Base-by-base conservation (phyloP, 768 basidiomycete genomes). In the Glaciozyma antarctica region DNA sequence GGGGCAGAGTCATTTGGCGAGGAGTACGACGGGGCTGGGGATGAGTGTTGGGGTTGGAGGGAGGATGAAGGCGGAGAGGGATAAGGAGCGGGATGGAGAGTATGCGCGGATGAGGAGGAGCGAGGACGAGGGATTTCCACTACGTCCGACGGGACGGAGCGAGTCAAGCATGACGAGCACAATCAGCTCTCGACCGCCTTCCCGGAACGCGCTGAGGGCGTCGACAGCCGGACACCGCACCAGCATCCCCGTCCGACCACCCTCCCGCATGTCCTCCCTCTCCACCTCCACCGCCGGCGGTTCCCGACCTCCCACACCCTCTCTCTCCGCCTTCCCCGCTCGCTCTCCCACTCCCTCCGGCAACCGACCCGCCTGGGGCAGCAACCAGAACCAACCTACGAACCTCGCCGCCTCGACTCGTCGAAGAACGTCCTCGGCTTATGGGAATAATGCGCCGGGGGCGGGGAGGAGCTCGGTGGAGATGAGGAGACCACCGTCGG, bases 181-280 rank as follows among this genome's bases (percentile, higher is more conserved):
- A 38, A 62, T 59, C 8, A 34, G 34, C 34, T 34, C 34, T 5
- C 60, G 67, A 21, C 67, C 67, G 2, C 57, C 63, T 19, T 68
- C 67, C 12, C 63, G 67, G 10, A 59, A 60, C 1, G 58, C 49
- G 2, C 34, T 64, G 16, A 60, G 63, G 2, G 21, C 51, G 3
- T 65, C 64, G 58, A 59, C 21, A 26, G 41, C 24, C 41, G 56
- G 41, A 43, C 15, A 6, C n/a, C 38, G 24, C 6, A 57, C 56
- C 7, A 41, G 56, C 6, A 57, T 57, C n/a, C 56, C 43, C 41
- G 56, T 57, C 5, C 56, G 56, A 5, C 56, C 56, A 2, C 28
- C 56, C n/a, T 44, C 41, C 7, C 38, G 56, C 21, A n/a, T 44
- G 41, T 43, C 41, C 5, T 41, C 24, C 13, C 43, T 41, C 41